These are phyloP conservation scores for Ilex aquifolium DNA, from an alignment of 257 asterid genomes.

Conservation along the genomic window DNA sequence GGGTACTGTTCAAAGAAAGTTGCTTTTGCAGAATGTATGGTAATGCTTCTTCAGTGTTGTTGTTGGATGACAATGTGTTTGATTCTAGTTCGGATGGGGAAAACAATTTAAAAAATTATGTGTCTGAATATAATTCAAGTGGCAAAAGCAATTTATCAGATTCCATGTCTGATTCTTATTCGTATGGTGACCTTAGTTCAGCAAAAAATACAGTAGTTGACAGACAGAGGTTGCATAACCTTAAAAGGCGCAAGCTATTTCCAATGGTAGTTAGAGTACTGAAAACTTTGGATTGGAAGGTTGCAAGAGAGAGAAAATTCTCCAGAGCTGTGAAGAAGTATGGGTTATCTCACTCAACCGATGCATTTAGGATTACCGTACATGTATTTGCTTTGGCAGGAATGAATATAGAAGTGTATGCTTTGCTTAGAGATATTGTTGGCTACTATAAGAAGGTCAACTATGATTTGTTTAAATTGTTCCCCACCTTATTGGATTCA, in stretches of 20 bases:
- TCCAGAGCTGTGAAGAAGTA: slow-evolving; percentile 30
- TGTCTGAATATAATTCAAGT: no score
- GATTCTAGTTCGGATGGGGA: slow-evolving; percentile 40
- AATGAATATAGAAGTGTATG: slow-evolving; percentile 41
- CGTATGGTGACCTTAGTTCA: no score
- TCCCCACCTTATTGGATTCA: slow-evolving; percentile 20
- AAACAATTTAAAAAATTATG: slow-evolving; percentile 15
- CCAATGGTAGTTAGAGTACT: slow-evolving; percentile 43
- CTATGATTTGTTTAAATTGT: slow-evolving; percentile 33
- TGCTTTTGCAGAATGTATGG: slow-evolving; percentile 27
- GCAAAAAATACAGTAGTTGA: slow-evolving; percentile 17
- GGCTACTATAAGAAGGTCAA: slow-evolving; percentile 25
- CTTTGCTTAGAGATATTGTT: slow-evolving; percentile 38
- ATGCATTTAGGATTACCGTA: slow-evolving; percentile 34
- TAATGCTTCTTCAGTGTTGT: slow-evolving; percentile 28
- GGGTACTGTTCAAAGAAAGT: slow-evolving; percentile 11
- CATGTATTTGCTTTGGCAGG: slow-evolving; percentile 42
- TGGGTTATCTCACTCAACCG: slow-evolving; percentile 35
- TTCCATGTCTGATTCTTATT: no score
- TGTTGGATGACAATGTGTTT: slow-evolving; percentile 23
- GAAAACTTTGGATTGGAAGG: slow-evolving; percentile 49
- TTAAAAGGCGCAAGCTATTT: slow-evolving; percentile 22
- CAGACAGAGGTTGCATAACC: slow-evolving; percentile 10
- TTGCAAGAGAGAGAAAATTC: slow-evolving; percentile 32
- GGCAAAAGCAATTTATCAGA: no score